These are phyloP conservation scores for Meira miltonrushii DNA, from an alignment of 1,284 basidiomycete species.

Conservation along the genomic window DNA sequence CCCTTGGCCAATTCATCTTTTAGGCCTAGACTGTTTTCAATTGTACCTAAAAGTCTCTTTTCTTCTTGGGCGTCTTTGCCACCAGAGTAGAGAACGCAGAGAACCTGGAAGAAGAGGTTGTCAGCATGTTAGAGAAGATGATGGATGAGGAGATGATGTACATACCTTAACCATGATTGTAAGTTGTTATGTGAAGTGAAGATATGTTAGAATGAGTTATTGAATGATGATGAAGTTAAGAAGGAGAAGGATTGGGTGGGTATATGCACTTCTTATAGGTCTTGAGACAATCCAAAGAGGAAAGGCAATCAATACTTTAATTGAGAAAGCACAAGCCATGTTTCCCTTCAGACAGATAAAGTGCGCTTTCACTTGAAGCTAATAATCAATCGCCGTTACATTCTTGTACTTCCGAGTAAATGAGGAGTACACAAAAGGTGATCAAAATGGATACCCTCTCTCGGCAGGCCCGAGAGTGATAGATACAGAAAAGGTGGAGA, in stretches of 20 bases:
- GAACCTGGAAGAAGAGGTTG: neutral
- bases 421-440: too few relatives aligned
- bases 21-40: conserved; percentile 66
- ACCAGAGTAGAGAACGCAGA: conserved; percentile 14
- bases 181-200: neutral
- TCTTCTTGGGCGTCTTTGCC: conserved; percentile 68
- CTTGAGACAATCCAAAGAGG: too few relatives aligned
- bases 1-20: conserved; percentile 57
- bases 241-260: neutral
- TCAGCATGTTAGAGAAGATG: neutral
- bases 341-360: too few relatives aligned
- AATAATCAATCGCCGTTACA: too few relatives aligned
- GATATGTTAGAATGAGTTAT: neutral
- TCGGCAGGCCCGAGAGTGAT: too few relatives aligned
- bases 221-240: neutral
- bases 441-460: too few relatives aligned
- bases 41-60: conserved; percentile 78
- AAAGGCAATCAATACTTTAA: too few relatives aligned
- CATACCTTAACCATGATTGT: neutral
- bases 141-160: neutral
- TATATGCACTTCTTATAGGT: too few relatives aligned
- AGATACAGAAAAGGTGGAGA: too few relatives aligned
- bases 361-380: too few relatives aligned
- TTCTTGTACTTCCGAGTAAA: too few relatives aligned
- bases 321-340: too few relatives aligned